Evolutionary conservation across 164 flowering plant species (phyloP), one percentile per base, ranked within the genome.

Genomic region (Akebia trifoliata): DNA sequence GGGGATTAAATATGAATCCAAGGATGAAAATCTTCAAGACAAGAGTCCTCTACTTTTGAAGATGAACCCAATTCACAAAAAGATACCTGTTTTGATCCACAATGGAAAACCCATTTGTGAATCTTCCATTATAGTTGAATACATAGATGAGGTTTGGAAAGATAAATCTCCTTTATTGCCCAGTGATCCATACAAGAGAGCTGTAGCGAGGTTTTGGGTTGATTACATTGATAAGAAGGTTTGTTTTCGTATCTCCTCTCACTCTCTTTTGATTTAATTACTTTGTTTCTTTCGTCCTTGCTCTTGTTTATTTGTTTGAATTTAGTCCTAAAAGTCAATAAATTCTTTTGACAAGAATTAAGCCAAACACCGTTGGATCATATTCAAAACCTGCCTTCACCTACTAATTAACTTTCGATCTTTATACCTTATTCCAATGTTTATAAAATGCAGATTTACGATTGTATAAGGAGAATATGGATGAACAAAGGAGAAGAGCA

Each of bases 1-100:
- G 50, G 73, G 68, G 1, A 44, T 76, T 9, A 12, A 65, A 25
- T 73, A 70, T 20, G 71, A 73, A 22, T 68, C 59, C 67, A 65
- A 22, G 12, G 71, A 76, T 4, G 62, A 66, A 18, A 42, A 62
- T 35, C 50, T 31, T 0, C 1, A 22, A 36, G 31, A 71, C 4
- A 66, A 66, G 47, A 60, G 69, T 17, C 18, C 60, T 15, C 26
- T 62, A 4, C 67, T 71, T 20, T 20, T 62, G 34, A 29, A 62
- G 37, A 59, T 62, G 63, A 66, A 71, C 46, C 74, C 67, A 0
- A 31, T 63, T 49, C 70, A 70, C 29, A 70, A 70, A 43, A 62
- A 66, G 34, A 61, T 65, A n/a, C 74, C 70, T 5, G 66, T 65
- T 31, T 21, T 70, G 54, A 55, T 69, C 15, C 73, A 64, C 26